Conservation (phyloP, 2,329 filamentous ascomycete species). For the Huntiella omanensis region DNA sequence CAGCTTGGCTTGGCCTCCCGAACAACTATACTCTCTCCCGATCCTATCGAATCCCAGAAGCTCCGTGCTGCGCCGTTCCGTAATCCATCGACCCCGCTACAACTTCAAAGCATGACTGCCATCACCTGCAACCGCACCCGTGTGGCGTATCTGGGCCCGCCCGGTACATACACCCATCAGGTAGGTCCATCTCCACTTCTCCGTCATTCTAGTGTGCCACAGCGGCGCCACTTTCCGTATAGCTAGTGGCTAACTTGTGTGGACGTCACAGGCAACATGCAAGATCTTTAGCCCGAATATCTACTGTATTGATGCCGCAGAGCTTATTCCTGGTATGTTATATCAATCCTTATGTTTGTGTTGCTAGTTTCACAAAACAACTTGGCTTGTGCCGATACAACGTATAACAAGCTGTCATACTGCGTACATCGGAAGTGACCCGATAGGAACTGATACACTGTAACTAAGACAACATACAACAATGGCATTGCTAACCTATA, state of each 20-base stretch:
- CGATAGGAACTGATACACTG: background rate
- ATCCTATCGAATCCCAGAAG: background rate
- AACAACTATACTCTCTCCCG: background rate
- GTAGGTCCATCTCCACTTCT: conserved; percentile 16
- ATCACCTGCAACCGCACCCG: conserved; percentile 16
- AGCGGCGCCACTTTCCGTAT: no score
- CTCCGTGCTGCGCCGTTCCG: background rate
- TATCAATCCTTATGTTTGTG: background rate
- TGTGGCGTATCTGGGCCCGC: conserved; percentile 31
- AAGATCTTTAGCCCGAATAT: conserved; percentile 28
- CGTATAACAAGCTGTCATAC: background rate
- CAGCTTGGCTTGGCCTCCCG: background rate
- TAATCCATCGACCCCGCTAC: no score
- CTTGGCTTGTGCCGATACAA: no score
- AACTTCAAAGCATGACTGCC: conserved; percentile 13
- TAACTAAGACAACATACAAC: background rate
- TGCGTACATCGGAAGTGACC: background rate
- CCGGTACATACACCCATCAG: conserved; percentile 32
- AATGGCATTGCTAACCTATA: background rate
- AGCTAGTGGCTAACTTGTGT: conserved; percentile 1
- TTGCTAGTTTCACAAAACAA: no score
- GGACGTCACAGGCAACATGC: conserved; percentile 22
- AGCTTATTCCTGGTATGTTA: conserved; percentile 30
- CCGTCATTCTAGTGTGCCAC: no score
- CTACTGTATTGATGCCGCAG: conserved; percentile 30